phyloP scores from a whole-genome alignment of 2,329 filamentous ascomycete species.

The Raffaelea arxii region DNA sequence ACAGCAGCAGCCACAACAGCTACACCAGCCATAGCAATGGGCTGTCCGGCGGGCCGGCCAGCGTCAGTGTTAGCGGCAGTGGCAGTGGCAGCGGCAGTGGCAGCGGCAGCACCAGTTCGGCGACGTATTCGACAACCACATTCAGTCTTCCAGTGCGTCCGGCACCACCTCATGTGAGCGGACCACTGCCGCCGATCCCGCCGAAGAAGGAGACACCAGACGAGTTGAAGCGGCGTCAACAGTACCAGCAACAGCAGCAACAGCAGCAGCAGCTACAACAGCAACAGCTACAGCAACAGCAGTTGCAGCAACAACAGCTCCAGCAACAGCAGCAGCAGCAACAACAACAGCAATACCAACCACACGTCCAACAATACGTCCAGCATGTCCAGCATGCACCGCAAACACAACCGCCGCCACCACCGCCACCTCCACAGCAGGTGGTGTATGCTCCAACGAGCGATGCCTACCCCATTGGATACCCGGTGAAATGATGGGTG shows the following conservation, averaged over 20 bases:
- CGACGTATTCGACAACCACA: too few relatives aligned
- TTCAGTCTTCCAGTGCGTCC: constrained; percentile 57
- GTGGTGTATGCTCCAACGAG: constrained; percentile 7
- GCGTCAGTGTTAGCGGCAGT: constrained; percentile 27
- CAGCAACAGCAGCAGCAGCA: constrained; percentile 2
- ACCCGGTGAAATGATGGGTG: constrained; percentile 17
- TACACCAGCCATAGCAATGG: constrained; percentile 16
- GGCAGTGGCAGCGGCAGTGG: constrained; percentile 15
- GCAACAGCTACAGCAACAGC: constrained; percentile 2
- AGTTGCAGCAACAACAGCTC: background rate
- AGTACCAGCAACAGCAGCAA: constrained; percentile 4
- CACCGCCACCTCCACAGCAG: constrained; percentile 1
- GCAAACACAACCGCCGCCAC: constrained; percentile 10
- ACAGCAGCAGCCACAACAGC: too few relatives aligned
- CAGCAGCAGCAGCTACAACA: constrained; percentile 3
- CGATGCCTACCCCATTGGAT: constrained; percentile 17
- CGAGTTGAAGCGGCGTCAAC: constrained; percentile 30
- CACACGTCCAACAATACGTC: background rate
- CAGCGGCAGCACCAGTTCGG: too few relatives aligned
- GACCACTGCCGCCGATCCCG: constrained; percentile 49
- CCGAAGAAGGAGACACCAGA: constrained; percentile 46
- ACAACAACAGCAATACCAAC: too few relatives aligned
- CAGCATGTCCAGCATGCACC: constrained; percentile 3
- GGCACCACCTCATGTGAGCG: constrained; percentile 45
- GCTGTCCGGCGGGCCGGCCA: constrained; percentile 15